Evolutionary conservation across 129 eudicot genomes (phyloP), one percentile per base, ranked within the genome.

Genomic region (Mikania micrantha): DNA sequence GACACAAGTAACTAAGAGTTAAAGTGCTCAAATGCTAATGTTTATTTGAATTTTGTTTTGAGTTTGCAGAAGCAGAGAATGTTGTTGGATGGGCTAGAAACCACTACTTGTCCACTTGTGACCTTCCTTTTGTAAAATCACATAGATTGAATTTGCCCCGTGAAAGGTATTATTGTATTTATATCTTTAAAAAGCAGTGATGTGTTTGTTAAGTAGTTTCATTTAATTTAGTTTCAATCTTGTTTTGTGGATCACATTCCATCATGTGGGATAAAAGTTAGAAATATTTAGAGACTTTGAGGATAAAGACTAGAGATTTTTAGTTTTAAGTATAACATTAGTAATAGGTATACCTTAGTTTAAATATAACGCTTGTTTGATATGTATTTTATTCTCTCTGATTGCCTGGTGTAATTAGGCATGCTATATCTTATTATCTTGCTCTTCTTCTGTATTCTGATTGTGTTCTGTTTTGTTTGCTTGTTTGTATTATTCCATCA

Each of bases 41-140:
- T 19, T 48, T 21, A 47, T 47, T 16, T 19, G 27, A 24, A 52
- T 21, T 38, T 20, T 66, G 29, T 39, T 60, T 35, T 25, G 42
- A 69, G 25, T 52, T 74, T 63, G 65, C 83, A 94, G 99, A 90
- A 81, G 95, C 99, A 44, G 97, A 94, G 78, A 87, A 81, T 67
- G 87, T 94, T 70, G 88, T 94, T 79, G 99, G 99, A 59, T 94
- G 99, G 99, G 97, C 99, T 36, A 94, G 75, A 78, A 94, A 78
- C 72, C 88, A 90, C 77, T 90, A 87, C 84, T 78, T 94, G 52
- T 85, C 90, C 69, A 79, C 88, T 8, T 85, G 93, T 73, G 78
- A 73, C 16, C 67, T 69, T 78, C 99, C 99, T 56, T 81, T 75
- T 4, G 60, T 85, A 7, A 87, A 85, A 77, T 85, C 90, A 60